Conservation (phyloP, 805 yeast genomes). For the Lipomyces japonicus region DNA sequence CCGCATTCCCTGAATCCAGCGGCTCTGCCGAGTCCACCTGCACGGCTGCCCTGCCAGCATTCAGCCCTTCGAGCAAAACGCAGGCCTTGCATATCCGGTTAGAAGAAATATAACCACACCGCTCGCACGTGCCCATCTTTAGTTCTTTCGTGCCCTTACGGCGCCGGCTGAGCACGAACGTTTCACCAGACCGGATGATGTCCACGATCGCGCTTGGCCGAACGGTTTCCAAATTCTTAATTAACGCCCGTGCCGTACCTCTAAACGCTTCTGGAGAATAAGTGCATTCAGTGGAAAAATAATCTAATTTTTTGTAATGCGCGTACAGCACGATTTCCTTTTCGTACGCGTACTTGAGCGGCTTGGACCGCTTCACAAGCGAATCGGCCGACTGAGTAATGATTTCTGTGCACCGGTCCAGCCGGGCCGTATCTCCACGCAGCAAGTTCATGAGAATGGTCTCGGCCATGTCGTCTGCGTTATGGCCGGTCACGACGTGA, state of each 20-base stretch:
- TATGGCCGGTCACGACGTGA: constrained; percentile 97
- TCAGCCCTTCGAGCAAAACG: constrained; percentile 76
- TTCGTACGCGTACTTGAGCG: constrained; percentile 92
- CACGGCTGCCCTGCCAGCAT: constrained; percentile 44
- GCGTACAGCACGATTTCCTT: constrained; percentile 97
- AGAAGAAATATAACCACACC: constrained; percentile 88
- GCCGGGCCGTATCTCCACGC: constrained; percentile 92
- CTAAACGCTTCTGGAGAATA: constrained; percentile 98
- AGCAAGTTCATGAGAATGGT: constrained; percentile 91
- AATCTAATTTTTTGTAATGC: constrained; percentile 90
- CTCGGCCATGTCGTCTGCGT: constrained; percentile 99
- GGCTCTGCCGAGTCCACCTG: constrained; percentile 2
- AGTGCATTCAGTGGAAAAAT: constrained; percentile 94
- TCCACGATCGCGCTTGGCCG: constrained; percentile 93
- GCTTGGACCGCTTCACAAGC: constrained; percentile 90
- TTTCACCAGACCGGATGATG: constrained; percentile 91
- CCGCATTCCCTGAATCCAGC: neutral
- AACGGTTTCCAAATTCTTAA: constrained; percentile 84
- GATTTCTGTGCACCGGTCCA: constrained; percentile 82
- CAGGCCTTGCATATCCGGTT: constrained; percentile 93
- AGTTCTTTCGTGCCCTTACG: constrained; percentile 14
- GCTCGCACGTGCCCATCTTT: constrained; percentile 55
- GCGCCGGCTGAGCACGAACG: constrained; percentile 49
- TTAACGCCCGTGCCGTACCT: constrained; percentile 90
- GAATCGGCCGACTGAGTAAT: constrained; percentile 74